Conservation (phyloP, 805 yeast species). For the Dipodascus albidus region DNA sequence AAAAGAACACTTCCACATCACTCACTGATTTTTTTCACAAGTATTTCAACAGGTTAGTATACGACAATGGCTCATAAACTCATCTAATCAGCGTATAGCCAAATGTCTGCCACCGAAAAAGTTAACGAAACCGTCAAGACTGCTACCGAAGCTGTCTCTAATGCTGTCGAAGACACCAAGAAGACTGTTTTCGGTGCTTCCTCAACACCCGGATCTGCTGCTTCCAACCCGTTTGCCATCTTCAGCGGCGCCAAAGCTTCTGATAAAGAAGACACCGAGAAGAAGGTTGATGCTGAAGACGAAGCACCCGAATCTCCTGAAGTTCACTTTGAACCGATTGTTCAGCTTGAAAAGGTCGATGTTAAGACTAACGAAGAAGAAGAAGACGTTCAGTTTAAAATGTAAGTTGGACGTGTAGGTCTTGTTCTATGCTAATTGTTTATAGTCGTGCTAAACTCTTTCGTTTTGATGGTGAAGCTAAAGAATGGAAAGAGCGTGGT, state of each 20-base stretch:
- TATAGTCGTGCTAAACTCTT: conserved; percentile 75
- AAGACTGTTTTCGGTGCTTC: conserved; percentile 7
- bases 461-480: conserved; percentile 70
- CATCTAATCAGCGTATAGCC: too few species aligned
- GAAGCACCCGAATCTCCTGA: conserved; percentile 62
- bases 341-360: conserved; percentile 88
- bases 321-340: conserved; percentile 94
- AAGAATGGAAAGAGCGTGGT: conserved; percentile 99
- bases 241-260: conserved; percentile 83
- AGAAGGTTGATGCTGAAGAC: conserved; percentile 28
- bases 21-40: not conserved
- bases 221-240: conserved; percentile 77
- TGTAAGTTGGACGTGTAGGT: conserved; percentile 24
- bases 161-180: conserved; percentile 6
- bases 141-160: conserved; percentile 8
- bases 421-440: conserved; percentile 1
- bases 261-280: conserved; percentile 29
- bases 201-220: not conserved
- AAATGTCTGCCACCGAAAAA: not conserved
- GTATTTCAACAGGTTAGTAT: not conserved
- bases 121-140: conserved; percentile 1
- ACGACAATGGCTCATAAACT: too few species aligned
- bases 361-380: conserved; percentile 92
- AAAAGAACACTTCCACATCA: not conserved
- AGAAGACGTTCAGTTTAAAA: conserved; percentile 73